These are phyloP conservation scores for Acacia acuminata DNA, from an alignment of 306 rosid genomes.

Conservation along the genomic window DNA sequence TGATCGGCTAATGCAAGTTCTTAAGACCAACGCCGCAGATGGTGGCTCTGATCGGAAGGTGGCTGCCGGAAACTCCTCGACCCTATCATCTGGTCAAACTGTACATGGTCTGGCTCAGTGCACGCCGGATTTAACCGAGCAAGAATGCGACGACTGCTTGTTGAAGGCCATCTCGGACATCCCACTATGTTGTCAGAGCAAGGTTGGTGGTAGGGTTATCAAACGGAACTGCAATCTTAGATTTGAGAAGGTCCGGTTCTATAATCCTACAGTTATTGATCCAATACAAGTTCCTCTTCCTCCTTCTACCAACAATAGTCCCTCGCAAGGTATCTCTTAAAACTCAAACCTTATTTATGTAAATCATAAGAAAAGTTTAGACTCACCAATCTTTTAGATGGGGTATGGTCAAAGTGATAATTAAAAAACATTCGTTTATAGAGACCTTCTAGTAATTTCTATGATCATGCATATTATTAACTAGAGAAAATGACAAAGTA, in stretches of 20 bases:
- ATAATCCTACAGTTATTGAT: neutral
- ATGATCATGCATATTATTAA: too few species aligned
- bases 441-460: neutral
- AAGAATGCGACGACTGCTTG: neutral
- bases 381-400: neutral
- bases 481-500: too few species aligned
- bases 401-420: neutral
- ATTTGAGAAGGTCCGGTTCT: neutral
- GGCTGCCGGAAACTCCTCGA: neutral
- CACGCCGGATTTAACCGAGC: neutral
- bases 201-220: neutral
- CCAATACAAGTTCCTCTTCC: neutral
- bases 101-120: neutral
- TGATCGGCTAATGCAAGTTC: neutral
- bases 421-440: neutral
- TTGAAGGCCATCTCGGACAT: neutral
- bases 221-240: slow-evolving; percentile 30
- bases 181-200: neutral
- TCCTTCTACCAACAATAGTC: neutral
- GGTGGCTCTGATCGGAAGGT: neutral
- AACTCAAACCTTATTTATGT: neutral
- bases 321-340: neutral
- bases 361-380: neutral
- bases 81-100: neutral
- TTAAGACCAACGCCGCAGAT: neutral